phyloP scores from a whole-genome alignment of 192 early-diverging fungal genomes.

The Mycoemilia scoparia region DNA sequence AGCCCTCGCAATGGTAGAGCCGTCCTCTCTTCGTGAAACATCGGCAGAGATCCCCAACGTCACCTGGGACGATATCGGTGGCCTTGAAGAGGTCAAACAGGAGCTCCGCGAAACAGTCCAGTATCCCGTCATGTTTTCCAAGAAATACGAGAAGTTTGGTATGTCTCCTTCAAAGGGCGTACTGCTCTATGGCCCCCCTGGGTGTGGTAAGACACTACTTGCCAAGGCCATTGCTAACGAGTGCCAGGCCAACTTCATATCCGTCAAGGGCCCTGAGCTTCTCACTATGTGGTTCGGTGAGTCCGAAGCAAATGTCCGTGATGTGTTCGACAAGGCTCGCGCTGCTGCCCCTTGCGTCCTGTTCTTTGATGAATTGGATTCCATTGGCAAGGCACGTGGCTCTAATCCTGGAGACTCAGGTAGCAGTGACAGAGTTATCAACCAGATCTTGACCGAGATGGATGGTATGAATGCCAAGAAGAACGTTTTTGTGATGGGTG shows the following conservation, averaged over 20 bases:
- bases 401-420: conserved; percentile 61
- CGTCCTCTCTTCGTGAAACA: conserved; percentile 95
- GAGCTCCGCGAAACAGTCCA: conserved; percentile 98
- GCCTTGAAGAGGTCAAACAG: conserved; percentile 91
- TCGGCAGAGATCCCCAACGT: conserved; percentile 91
- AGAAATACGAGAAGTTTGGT: conserved; percentile 99
- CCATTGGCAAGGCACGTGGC: conserved; percentile 91
- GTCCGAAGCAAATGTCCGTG: conserved; percentile 96
- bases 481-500: conserved; percentile 99
- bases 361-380: conserved; percentile 99
- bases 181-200: conserved; percentile 96
- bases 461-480: conserved; percentile 99
- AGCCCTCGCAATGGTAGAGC: conserved; percentile 83
- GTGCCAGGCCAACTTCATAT: conserved; percentile 99
- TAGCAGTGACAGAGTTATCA: conserved; percentile 92
- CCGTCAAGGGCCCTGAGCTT: conserved; percentile 96
- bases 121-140: conserved; percentile 97
- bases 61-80: conserved; percentile 94
- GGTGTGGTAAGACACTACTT: conserved; percentile 93
- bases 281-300: conserved; percentile 99
- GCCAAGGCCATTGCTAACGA: conserved; percentile 99
- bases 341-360: conserved; percentile 96
- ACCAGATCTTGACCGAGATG: conserved; percentile 99
- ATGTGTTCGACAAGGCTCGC: conserved; percentile 98
- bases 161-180: conserved; percentile 88